Base-by-base conservation (phyloP, 2,329 filamentous ascomycete genomes). In the Penicillium sp. region DNA sequence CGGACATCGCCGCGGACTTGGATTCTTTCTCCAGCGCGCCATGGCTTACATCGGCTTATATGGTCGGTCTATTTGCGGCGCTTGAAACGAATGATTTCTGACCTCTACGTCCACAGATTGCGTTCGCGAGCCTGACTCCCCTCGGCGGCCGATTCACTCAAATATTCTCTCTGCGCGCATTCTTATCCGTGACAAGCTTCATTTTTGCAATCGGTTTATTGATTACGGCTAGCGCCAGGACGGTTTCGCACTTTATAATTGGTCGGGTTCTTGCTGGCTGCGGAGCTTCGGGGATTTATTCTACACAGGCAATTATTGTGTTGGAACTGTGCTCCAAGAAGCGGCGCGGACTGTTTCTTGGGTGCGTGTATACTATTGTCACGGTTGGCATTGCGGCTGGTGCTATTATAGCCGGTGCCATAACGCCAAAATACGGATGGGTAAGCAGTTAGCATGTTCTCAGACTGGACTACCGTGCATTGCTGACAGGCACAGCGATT, bases 1-100 rank as follows among this genome's bases (percentile, higher is more conserved):
- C 86, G 7, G 79, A 79, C 50, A 90, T 95, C 62, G 89, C 90
- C 2, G 81, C 81, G 7, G 89, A 93, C 62, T 77, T 95, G 1
- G 79, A 89, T 71, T 83, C 88, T 1, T 91, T 90, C 65, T 84
- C 86, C 56, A 77, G 84, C 55, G 85, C 85, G 35, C 88, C 84
- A 70, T 95, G 90, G 90, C 91, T 94, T 68, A 91, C 88, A 7
- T 90, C 88, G 30, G 80, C 87, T 2, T 95, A 90, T 68, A 78
- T 94, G 69, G 76, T 78, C 68, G 55, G 61, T 52, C 45, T n/a
- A 8, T 18, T n/a, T 21, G 5, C 28, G 20, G 26, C n/a, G n/a
- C 23, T 35, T 16, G 3, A 9, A 30, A 30, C 2, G 3, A 30
- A 30, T 2, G 7, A 30, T 16, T 35, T 11, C 30, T 35, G 12